Base-by-base conservation (phyloP, 352 stramenopile genomes). In the Phytopythium montanum region DNA sequence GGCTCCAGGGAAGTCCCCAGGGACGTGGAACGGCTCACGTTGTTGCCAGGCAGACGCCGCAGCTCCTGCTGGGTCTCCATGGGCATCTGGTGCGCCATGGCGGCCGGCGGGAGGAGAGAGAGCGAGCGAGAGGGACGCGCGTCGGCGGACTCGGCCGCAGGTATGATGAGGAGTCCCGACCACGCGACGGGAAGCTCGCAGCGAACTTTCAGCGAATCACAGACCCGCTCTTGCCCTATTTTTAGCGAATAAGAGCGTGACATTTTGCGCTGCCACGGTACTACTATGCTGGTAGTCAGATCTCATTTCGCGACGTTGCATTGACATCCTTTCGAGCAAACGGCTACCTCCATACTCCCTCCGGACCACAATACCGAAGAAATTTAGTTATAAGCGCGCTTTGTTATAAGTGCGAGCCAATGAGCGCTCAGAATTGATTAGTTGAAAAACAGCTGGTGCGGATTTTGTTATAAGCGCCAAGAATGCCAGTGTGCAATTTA, bases 41-140 rank as follows among this genome's bases (percentile, higher is more conserved):
- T 94, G 71, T 94, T 94, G 60, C 85, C 85, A 12, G 85, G 75
- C 53, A 94, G 68, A 39, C 81, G 82, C 49, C 85, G 80, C 69
- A 94, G 75, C 67, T 94, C 77, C 70, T 94, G 82, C 77, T 94
- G 85, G 50, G 76, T 90, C 68, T 90, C 81, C 70, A 91, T 78
- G 54, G 81, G 75, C 85, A 92, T 92, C 72, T 92, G 82, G 70
- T 94, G 80, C 38, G 81, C 76, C 74, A 78, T 78, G 38, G 19
- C 72, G 50, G 10, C 58, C 5, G 33, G 33, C 33, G 5, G 45
- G 34, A 29, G 19, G 46, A 26, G 21, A 28, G 29, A 25, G 39
- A 57, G 29, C 52, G 21, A 19, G 42, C 14, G n/a, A n/a, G 1
- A 48, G 41, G n/a, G n/a, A 16, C 3, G n/a, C 26, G 36, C 39